Base-by-base conservation (phyloP, 2,329 filamentous ascomycete genomes). In the Drechslerella stenobrocha region DNA sequence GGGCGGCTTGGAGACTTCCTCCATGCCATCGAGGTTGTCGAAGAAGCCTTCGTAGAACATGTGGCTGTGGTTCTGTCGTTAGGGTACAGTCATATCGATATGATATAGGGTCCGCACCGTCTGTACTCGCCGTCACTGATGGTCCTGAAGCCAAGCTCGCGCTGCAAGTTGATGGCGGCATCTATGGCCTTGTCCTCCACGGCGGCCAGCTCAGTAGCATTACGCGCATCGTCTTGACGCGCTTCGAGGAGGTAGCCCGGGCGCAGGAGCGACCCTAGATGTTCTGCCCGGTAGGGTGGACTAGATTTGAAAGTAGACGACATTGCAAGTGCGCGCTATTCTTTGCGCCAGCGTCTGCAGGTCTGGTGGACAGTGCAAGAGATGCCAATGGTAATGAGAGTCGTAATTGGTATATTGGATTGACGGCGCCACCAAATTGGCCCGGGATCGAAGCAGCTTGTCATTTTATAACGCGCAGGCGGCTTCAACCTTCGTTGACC, bases 91-190 rank as follows among this genome's bases (percentile, higher is more conserved):
- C 77, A 77, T n/a, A 78, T 71, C 79, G 77, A 61, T 40, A 9
- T 15, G 32, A 5, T 20, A 15, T 26, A 52, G 28, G 37, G 1
- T 40, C 13, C 56, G 15, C 51, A 59, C 61, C 78, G 74, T 69
- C 78, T 75, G 73, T 87, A 89, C 76, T 89, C 87, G 73, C 87
- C 87, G 61, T 86, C 86, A 2, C 84, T 86, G 52, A 89, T 78
- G 13, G 82, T 81, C 18, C 82, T 81, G 60, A 88, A 81, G 23
- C 84, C 83, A 52, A 85, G 79, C 66, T 84, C 78, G 70, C 82
- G 78, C 77, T 90, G 87, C 71, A 83, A 79, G 73, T 83, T 79
- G 23, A 88, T 85, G 50, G 87, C 82, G 46, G 85, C 80, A 53
- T 81, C 80, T 73, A 89, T 84, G 56, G 85, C 81, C 70, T 82